These are phyloP conservation scores for Hyphochytrium catenoides DNA, from an alignment of 352 stramenopile genomes.

Conservation along the genomic window DNA sequence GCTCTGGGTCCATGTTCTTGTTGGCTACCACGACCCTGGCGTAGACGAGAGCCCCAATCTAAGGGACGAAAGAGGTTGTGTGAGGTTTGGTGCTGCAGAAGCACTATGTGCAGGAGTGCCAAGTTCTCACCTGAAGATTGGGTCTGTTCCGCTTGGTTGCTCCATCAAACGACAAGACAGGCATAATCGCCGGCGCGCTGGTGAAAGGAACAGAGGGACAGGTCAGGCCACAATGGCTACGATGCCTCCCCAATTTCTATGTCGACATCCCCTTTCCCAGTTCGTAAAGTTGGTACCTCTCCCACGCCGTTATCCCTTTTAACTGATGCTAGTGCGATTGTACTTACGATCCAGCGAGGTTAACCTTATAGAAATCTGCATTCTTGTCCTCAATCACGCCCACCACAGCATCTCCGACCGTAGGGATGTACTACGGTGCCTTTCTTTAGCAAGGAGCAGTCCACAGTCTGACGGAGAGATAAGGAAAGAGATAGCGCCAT, in stretches of 20 bases:
- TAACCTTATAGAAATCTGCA: slow-evolving; percentile 79
- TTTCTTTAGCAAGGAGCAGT: too few relatives aligned
- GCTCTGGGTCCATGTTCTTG: slow-evolving; percentile 68
- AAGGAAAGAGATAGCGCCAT: background rate
- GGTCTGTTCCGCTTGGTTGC: slow-evolving; percentile 93
- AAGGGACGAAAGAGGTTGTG: background rate
- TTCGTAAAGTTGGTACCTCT: too few relatives aligned
- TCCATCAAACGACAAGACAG: slow-evolving; percentile 78
- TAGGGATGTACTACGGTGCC: slow-evolving; percentile 39
- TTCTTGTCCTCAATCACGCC: slow-evolving; percentile 80
- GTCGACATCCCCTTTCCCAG: too few relatives aligned
- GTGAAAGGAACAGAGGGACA: slow-evolving; percentile 3
- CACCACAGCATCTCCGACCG: slow-evolving; percentile 72
- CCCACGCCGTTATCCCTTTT: too few relatives aligned
- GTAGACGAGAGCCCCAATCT: slow-evolving; percentile 77
- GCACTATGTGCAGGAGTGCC: too few relatives aligned
- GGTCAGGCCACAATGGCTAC: too few relatives aligned
- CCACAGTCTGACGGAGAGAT: too few relatives aligned
- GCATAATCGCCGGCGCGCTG: slow-evolving; percentile 20
- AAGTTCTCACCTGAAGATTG: slow-evolving; percentile 36
- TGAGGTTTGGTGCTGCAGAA: too few relatives aligned
- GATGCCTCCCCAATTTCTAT: too few relatives aligned
- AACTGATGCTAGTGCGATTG: background rate
- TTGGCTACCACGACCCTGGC: slow-evolving; percentile 67
- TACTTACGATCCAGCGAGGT: slow-evolving; percentile 71